phyloP scores from a whole-genome alignment of 331 rosid genomes.

The Quercus tomentella region DNA sequence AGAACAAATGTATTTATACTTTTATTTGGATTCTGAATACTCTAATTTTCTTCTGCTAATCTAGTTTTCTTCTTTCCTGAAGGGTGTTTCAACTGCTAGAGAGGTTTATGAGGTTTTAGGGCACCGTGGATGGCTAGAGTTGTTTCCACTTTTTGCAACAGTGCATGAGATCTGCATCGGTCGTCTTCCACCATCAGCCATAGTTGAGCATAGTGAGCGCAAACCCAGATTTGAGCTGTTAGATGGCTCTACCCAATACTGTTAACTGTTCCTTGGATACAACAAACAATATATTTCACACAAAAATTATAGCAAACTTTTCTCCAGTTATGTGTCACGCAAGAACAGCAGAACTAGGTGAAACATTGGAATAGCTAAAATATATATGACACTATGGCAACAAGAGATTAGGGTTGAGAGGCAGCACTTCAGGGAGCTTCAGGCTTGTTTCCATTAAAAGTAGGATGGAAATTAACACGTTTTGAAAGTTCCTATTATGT shows the following conservation, averaged over 20 bases:
- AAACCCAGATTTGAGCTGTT: conserved; percentile 32
- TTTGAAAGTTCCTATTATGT: not conserved
- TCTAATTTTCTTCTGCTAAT: conserved; percentile 8
- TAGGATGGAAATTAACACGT: not conserved
- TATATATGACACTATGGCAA: not conserved
- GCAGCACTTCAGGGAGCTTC: not conserved
- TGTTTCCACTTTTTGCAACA: conserved; percentile 74
- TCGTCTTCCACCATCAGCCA: conserved; percentile 82
- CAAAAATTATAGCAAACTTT: conserved; percentile 15
- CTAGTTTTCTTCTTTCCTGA: conserved; percentile 16
- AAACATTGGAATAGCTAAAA: not conserved
- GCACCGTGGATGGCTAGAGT: conserved; percentile 76
- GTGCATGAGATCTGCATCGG: conserved; percentile 79
- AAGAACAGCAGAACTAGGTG: not conserved
- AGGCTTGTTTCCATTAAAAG: not conserved
- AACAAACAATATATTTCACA: not conserved
- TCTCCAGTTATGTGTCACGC: conserved; percentile 8
- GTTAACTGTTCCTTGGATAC: not conserved
- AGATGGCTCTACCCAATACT: conserved; percentile 14
- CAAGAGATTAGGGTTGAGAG: not conserved
- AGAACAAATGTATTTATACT: not conserved
- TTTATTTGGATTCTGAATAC: not conserved
- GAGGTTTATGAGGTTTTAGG: conserved; percentile 82
- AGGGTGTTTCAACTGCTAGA: conserved; percentile 88
- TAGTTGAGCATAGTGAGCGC: conserved; percentile 53